Conservation (phyloP, 495 filamentous ascomycete species). For the Arthonia radiata region DNA sequence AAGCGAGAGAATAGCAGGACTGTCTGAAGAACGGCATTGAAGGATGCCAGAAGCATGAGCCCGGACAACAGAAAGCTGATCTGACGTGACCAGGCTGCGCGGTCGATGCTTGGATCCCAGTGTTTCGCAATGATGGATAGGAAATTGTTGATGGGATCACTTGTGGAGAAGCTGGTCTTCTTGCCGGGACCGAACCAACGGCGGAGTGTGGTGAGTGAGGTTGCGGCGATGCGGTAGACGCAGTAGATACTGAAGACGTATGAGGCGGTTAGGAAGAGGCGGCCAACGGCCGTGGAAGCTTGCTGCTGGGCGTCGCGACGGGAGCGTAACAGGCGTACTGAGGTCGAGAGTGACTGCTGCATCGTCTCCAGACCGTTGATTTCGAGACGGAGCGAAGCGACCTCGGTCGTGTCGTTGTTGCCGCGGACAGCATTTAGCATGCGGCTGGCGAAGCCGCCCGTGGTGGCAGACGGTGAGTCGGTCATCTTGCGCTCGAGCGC, state of each 20-base stretch:
- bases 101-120: slow-evolving; percentile 34
- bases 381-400: slow-evolving; percentile 41
- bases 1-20: slow-evolving; percentile 48
- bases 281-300: slow-evolving; percentile 34
- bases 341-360: slow-evolving; percentile 36
- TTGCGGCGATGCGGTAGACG: slow-evolving; percentile 48
- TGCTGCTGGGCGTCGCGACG: slow-evolving; percentile 32
- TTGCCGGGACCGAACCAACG: slow-evolving; percentile 24
- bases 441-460: slow-evolving; percentile 38
- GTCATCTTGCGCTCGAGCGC: slow-evolving; percentile 37
- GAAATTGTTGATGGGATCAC: slow-evolving; percentile 56
- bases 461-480: slow-evolving; percentile 16
- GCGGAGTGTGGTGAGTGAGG: slow-evolving; percentile 32
- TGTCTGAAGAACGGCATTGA: slow-evolving; percentile 51
- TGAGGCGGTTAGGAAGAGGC: slow-evolving; percentile 24
- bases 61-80: slow-evolving; percentile 58
- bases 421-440: slow-evolving; percentile 38
- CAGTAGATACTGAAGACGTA: slow-evolving; percentile 52
- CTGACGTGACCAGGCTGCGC: slow-evolving; percentile 46
- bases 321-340: slow-evolving; percentile 30
- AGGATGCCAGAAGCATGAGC: slow-evolving; percentile 50
- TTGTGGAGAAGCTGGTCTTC: slow-evolving; percentile 33
- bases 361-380: slow-evolving; percentile 57
- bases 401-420: slow-evolving; percentile 35
- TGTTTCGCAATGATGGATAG: slow-evolving; percentile 47